Evolutionary conservation across 768 basidiomycete genomes (phyloP), one percentile per base, ranked within the genome.

Genomic region (Suillus occidentalis): DNA sequence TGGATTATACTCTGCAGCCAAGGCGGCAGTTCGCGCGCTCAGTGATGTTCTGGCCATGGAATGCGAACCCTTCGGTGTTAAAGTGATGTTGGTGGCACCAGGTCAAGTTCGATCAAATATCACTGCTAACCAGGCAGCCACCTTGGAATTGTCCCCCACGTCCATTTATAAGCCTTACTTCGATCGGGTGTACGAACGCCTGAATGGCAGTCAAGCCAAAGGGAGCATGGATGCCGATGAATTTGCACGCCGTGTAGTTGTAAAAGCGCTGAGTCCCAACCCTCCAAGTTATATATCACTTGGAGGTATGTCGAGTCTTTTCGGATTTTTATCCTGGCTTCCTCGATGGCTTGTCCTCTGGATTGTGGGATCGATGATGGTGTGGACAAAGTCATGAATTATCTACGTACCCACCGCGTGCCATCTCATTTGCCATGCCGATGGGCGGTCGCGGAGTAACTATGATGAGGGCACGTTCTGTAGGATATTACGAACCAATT

Each of bases 31-130:
- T 4, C 85, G 85, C 53, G 76, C 82, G 22, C 76, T 92, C 36
- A 86, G 85, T 60, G 85, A 92, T 49, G 83, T 85, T 0, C 81
- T 93, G 6, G 81, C 81, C 5, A 89, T 91, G 89, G 92, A 95
- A 71, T 87, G 87, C 76, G 83, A 80, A 49, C 90, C 91, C 0
- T 85, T 92, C 72, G 85, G 87, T 42, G 83, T 95, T 63, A 77
- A 84, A 28, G 90, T 93, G 47, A 78, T 92, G 72, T 87, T 89
- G 66, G 80, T 94, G 57, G 82, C 85, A 6, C 88, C 91, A 0
- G 91, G 88, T 9, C 80, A 83, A 3, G 80, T 94, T 63, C 82
- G 78, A 55, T 90, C 90, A 4, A 90, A 92, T 68, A 82, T 93
- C 61, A 76, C 88, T 6, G 73, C 74, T 34, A 91, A 90, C 65